Conservation (phyloP, 352 stramenopile species). For the Hyaloperonospora brassicae region DNA sequence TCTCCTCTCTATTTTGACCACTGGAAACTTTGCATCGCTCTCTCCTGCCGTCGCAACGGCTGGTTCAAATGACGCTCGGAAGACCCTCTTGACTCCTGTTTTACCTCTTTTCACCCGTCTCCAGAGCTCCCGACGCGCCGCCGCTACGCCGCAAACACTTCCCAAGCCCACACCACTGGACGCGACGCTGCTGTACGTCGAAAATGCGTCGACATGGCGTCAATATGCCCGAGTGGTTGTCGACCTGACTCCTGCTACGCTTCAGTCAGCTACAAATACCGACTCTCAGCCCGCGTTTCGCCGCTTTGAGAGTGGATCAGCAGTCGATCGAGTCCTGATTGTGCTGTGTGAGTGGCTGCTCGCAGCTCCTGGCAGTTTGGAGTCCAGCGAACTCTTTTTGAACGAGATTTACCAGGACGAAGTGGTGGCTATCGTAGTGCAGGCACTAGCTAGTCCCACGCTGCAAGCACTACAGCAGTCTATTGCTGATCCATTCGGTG, state of each 20-base stretch:
- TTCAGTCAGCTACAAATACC: slow-evolving; percentile 14
- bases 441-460: slow-evolving; percentile 28
- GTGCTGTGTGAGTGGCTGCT: slow-evolving; percentile 33
- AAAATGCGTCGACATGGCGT: slow-evolving; percentile 35
- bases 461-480: slow-evolving; percentile 21
- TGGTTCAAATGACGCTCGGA: slow-evolving; percentile 10
- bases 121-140: slow-evolving; percentile 21
- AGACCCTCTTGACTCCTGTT: slow-evolving; percentile 31
- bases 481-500: slow-evolving; percentile 11
- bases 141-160: neutral
- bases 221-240: slow-evolving; percentile 35
- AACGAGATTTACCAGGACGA: slow-evolving; percentile 55
- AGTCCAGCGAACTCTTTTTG: slow-evolving; percentile 40
- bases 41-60: slow-evolving; percentile 4
- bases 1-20: slow-evolving; percentile 20
- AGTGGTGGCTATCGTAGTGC: slow-evolving; percentile 42
- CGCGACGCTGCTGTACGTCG: slow-evolving; percentile 25
- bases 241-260: slow-evolving; percentile 18
- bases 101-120: slow-evolving; percentile 46
- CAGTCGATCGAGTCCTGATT: slow-evolving; percentile 27
- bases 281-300: slow-evolving; percentile 27
- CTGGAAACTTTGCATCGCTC: slow-evolving; percentile 21
- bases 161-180: slow-evolving; percentile 15
- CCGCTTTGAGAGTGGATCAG: slow-evolving; percentile 40
- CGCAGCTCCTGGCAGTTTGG: slow-evolving; percentile 9